These are phyloP conservation scores for Strobilomyces echinocephalus DNA, from an alignment of 768 basidiomycete species.

Conservation along the genomic window DNA sequence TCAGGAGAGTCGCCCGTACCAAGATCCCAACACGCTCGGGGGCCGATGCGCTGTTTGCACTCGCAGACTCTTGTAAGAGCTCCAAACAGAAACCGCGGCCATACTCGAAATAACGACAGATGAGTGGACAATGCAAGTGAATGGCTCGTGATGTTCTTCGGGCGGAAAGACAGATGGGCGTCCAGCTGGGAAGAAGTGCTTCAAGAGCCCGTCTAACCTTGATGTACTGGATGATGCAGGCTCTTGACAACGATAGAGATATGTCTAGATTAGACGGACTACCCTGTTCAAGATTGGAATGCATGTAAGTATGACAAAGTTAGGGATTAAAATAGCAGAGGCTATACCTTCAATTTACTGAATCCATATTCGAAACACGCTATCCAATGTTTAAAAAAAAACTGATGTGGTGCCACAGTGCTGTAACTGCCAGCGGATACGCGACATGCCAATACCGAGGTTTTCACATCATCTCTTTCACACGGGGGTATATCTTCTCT, in stretches of 20 bases:
- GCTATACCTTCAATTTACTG: slow-evolving; percentile 71
- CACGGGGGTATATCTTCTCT: slow-evolving; percentile 76
- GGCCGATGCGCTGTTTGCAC: slow-evolving; percentile 44
- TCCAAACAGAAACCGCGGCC: slow-evolving; percentile 80
- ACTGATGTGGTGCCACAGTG: slow-evolving; percentile 77
- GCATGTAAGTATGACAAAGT: not conserved
- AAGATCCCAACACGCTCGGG: slow-evolving; percentile 74
- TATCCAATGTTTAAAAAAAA: slow-evolving; percentile 80
- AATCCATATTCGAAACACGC: slow-evolving; percentile 67
- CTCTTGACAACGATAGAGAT: slow-evolving; percentile 88
- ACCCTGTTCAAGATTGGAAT: slow-evolving; percentile 75
- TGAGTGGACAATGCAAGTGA: slow-evolving; percentile 75
- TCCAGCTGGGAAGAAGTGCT: slow-evolving; percentile 74
- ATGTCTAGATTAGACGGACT: slow-evolving; percentile 85
- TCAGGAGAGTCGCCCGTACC: slow-evolving; percentile 70
- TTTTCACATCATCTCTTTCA: slow-evolving; percentile 80
- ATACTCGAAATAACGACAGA: slow-evolving; percentile 79
- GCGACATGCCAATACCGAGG: slow-evolving; percentile 86
- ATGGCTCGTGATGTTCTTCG: slow-evolving; percentile 74
- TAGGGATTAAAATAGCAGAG: not conserved
- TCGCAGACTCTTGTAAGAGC: slow-evolving; percentile 65
- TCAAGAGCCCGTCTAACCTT: slow-evolving; percentile 70
- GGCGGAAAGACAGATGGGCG: slow-evolving; percentile 54
- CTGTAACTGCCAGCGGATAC: slow-evolving; percentile 78
- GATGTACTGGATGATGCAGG: slow-evolving; percentile 70